A percentile compares a stretch with the other conserved stretches of the same genome.
phyloP scores from a whole-genome alignment of 2,329 filamentous ascomycete genomes.

The Alternaria sp. region DNA sequence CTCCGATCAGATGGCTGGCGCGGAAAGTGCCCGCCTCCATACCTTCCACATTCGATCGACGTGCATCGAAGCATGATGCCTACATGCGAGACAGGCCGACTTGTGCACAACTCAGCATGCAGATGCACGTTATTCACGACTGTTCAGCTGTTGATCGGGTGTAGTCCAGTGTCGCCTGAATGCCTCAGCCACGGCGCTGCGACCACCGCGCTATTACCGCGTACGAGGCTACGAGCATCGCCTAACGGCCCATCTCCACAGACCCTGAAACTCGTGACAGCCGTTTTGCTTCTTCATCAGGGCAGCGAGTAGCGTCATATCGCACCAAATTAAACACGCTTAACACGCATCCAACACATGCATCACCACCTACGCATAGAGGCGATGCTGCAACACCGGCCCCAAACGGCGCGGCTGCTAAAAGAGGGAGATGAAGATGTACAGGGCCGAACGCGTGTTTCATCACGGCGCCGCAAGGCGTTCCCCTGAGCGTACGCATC shows the following conservation, averaged over 20 bases:
- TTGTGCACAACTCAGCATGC: neutral
- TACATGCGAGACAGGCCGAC: neutral
- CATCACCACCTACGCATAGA: neutral
- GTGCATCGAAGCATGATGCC: neutral
- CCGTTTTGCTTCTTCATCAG: constrained; percentile 2
- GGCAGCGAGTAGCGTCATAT: neutral
- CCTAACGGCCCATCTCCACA: neutral
- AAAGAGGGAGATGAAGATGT: constrained; percentile 23
- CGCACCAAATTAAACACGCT: neutral
- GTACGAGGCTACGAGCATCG: neutral
- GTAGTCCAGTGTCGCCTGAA: neutral
- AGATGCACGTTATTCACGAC: neutral
- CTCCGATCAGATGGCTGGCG: constrained; percentile 12
- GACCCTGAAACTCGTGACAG: constrained; percentile 4
- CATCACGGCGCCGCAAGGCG: constrained; percentile 18
- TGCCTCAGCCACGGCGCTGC: neutral
- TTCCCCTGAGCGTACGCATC: constrained; percentile 26
- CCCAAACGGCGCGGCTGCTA: neutral
- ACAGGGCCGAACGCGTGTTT: constrained; percentile 30
- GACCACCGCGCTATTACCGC: neutral
- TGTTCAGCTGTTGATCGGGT: neutral
- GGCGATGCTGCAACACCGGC: constrained; percentile 1
- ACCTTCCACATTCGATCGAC: neutral
- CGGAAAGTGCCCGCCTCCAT: neutral
- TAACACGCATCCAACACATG: neutral